Percentiles rank a stretch among this genome's conserved stretches.
Evolutionary conservation across 1,284 basidiomycete genomes (phyloP).

Genomic region (Leccinum brunneo-olivaceum): DNA sequence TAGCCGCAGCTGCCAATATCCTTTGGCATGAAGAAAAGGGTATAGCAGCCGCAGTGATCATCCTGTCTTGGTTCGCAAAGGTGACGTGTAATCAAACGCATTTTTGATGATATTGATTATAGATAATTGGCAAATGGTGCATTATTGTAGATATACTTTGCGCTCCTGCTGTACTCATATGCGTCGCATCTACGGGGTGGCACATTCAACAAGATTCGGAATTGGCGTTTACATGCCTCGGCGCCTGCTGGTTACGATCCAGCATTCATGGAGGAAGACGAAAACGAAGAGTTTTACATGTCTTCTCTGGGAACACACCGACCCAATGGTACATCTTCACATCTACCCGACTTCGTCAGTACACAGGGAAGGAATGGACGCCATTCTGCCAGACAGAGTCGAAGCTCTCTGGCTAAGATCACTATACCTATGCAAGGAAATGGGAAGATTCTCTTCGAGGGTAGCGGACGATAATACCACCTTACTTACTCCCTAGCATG

Average conservation of each 20-base stretch:
- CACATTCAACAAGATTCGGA: constrained; percentile 81
- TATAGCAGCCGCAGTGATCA: constrained; percentile 70
- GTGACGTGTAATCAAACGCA: constrained; percentile 40
- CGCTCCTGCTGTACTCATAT: constrained; percentile 87
- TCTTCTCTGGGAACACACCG: constrained; percentile 45
- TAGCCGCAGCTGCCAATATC: constrained; percentile 62
- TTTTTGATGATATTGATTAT: constrained; percentile 2
- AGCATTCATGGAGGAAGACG: constrained; percentile 47
- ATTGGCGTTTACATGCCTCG: constrained; percentile 37
- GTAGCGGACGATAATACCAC: constrained; percentile 23
- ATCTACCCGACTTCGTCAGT: constrained; percentile 55
- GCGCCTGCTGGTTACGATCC: constrained; percentile 35
- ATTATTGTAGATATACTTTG: constrained; percentile 80
- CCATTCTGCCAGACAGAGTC: constrained; percentile 22
- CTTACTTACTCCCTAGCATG: constrained; percentile 15
- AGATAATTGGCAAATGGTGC: background rate
- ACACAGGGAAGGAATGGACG: constrained; percentile 35
- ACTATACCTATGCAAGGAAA: constrained; percentile 28
- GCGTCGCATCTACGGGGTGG: constrained; percentile 89
- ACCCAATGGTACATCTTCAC: constrained; percentile 33
- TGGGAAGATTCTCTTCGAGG: constrained; percentile 56
- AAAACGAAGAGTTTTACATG: constrained; percentile 60
- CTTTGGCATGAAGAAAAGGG: constrained; percentile 92
- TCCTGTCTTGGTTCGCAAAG: constrained; percentile 85
- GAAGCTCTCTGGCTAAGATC: constrained; percentile 24